Percentiles rank a stretch among this genome's conserved stretches.
These are phyloP conservation scores for Rhizomucor pusillus DNA, from an alignment of 371 early-diverging fungal species.

Conservation along the genomic window DNA sequence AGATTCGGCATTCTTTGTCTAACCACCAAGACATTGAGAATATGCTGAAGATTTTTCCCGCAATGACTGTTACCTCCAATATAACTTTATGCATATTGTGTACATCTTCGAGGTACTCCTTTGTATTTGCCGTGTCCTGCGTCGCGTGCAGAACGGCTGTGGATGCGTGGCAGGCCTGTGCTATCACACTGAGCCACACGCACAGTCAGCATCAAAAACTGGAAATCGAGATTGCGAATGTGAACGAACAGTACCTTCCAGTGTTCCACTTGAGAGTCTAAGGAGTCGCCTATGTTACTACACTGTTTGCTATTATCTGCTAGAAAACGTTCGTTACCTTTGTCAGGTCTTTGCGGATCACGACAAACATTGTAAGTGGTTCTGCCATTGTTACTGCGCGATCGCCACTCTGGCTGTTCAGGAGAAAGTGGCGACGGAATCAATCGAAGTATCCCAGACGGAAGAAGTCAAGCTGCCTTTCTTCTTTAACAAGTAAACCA, in stretches of 20 bases:
- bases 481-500: too few species aligned
- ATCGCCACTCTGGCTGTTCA: too few species aligned
- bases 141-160: conserved; percentile 69
- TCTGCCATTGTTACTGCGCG: conserved; percentile 31
- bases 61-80: conserved; percentile 45
- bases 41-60: too few species aligned
- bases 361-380: conserved; percentile 78
- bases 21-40: not conserved
- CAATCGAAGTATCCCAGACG: too few species aligned
- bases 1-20: conserved; percentile 73
- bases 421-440: too few species aligned
- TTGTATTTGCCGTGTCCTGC: conserved; percentile 56
- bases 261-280: conserved; percentile 73
- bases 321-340: conserved; percentile 47
- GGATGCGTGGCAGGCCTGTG: conserved; percentile 87
- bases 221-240: not conserved
- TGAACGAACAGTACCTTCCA: conserved; percentile 60
- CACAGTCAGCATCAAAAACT: not conserved
- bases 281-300: not conserved
- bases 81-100: conserved; percentile 84
- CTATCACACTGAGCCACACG: conserved; percentile 59
- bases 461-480: too few species aligned
- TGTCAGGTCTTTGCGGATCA: conserved; percentile 80
- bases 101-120: conserved; percentile 61
- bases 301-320: too few species aligned